Evolutionary conservation across 306 rosid species (phyloP).

Genomic region (Fagus crenata): DNA sequence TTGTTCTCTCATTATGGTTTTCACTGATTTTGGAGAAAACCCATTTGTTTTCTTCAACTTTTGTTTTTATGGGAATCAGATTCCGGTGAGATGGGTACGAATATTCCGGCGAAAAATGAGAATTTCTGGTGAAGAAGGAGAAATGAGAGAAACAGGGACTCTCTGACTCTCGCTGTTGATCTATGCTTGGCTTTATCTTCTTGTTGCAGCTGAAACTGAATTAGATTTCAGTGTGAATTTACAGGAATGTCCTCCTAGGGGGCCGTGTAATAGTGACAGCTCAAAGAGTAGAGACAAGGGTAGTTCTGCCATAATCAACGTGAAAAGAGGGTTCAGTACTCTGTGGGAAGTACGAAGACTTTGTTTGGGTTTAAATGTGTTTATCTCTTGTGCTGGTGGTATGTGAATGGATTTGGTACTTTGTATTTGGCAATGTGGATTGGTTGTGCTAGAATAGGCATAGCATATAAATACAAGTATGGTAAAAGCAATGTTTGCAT

Average conservation of each 20-base stretch:
- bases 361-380: no score
- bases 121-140: neutral
- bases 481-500: conserved; percentile 36
- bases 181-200: conserved; percentile 36
- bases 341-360: neutral
- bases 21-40: conserved; percentile 35
- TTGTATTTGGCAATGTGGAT: no score
- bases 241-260: conserved; percentile 34
- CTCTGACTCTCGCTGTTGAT: conserved; percentile 25
- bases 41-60: conserved; percentile 34
- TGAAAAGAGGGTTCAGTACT: conserved; percentile 30
- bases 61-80: neutral
- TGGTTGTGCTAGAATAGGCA: neutral
- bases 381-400: no score
- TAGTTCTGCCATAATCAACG: conserved; percentile 22
- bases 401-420: no score
- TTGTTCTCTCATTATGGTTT: conserved; percentile 51
- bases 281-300: conserved; percentile 14
- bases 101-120: conserved; percentile 38
- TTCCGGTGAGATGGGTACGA: conserved; percentile 23
- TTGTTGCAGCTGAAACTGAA: conserved; percentile 37
- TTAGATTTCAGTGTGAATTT: conserved; percentile 26
- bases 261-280: neutral
- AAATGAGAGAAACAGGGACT: conserved; percentile 4
- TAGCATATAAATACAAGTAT: conserved; percentile 23